phyloP scores from a whole-genome alignment of 768 basidiomycete genomes.

The Pisolithus sp. region DNA sequence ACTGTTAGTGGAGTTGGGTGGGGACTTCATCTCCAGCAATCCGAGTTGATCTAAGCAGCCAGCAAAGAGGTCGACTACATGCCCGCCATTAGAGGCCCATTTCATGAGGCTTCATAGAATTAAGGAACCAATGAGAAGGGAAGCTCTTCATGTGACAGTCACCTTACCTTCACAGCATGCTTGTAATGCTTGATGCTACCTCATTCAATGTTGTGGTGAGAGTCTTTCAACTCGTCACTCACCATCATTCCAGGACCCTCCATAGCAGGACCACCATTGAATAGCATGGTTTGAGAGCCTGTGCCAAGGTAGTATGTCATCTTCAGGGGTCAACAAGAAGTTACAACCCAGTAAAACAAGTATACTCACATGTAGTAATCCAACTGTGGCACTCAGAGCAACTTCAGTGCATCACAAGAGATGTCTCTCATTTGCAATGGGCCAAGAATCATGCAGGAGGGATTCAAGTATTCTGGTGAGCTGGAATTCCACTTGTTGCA shows the following conservation, averaged over 20 bases:
- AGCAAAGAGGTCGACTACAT: slow-evolving; percentile 91
- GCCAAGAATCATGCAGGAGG: slow-evolving; percentile 90
- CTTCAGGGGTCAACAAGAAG: slow-evolving; percentile 19
- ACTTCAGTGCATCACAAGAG: slow-evolving; percentile 92
- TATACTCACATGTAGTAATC: slow-evolving; percentile 69
- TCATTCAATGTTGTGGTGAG: slow-evolving; percentile 98
- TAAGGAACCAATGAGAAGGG: slow-evolving; percentile 26
- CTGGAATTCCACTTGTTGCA: slow-evolving; percentile 92
- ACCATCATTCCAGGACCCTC: slow-evolving; percentile 99
- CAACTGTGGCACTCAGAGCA: slow-evolving; percentile 90
- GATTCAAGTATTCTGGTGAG: slow-evolving; percentile 81
- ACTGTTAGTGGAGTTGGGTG: slow-evolving; percentile 80
- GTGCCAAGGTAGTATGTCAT: slow-evolving; percentile 86
- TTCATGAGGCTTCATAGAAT: slow-evolving; percentile 97
- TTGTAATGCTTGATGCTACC: slow-evolving; percentile 87
- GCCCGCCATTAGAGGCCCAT: slow-evolving; percentile 89
- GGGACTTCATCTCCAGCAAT: slow-evolving; percentile 92
- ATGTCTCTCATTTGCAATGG: slow-evolving; percentile 91
- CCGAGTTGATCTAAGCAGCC: slow-evolving; percentile 98
- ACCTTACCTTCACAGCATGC: slow-evolving; percentile 82
- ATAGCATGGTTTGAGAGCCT: slow-evolving; percentile 93
- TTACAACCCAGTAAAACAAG: neutral
- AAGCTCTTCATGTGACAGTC: neutral
- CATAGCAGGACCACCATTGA: slow-evolving; percentile 90
- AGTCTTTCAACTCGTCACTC: slow-evolving; percentile 90